Base-by-base conservation (phyloP, 805 yeast genomes). In the Isabelozyma pseudorhagii region DNA sequence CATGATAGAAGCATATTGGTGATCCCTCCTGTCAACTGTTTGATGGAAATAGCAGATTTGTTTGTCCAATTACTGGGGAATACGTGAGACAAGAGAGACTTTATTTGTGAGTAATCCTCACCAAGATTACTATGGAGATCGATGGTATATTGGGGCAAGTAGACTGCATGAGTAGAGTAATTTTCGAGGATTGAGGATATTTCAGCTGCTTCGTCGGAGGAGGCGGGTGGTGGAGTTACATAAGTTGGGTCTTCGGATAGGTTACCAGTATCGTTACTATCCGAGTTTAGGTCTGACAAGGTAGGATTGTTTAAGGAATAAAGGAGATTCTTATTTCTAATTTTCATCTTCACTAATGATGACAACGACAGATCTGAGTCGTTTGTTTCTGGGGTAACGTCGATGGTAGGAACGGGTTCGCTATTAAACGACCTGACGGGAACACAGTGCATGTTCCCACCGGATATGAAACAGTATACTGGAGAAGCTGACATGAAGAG, bases 1-100 rank as follows among this genome's bases (percentile, higher is more conserved):
- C 84, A 79, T 27, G 77, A 69, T 34, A 82, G 59, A 45, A 82
- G 72, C 83, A 81, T 80, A 57, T 82, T 82, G 14, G 87, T 82
- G 54, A 82, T 82, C 9, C 87, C 87, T 1, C 87, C 87, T 0
- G 85, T 80, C 31, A 82, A 62, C 48, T 76, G 77, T 44, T 67
- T 66, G 15, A 81, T 65, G 9, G 56, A 40, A 8, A 82, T 69
- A 4, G 66, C 49, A 1, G 60, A 56, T 0, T 51, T 45, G 8
- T 53, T 45, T 4, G 50, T 46, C 76, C 78, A 73, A 63, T 76
- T 68, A 40, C 62, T 65, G 4, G 81, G 77, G 56, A 82, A 80
- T 3, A 81, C 72, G 45, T 69, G 66, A 27, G 61, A 47, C 36
- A 81, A 59, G 43, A 81, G 63, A 11, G 54, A 52, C 38, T 67